A percentile compares a stretch with the other conserved stretches of the same genome.
These are phyloP conservation scores for Sisymbrium irio DNA, from an alignment of 345 rosid species.

Conservation along the genomic window DNA sequence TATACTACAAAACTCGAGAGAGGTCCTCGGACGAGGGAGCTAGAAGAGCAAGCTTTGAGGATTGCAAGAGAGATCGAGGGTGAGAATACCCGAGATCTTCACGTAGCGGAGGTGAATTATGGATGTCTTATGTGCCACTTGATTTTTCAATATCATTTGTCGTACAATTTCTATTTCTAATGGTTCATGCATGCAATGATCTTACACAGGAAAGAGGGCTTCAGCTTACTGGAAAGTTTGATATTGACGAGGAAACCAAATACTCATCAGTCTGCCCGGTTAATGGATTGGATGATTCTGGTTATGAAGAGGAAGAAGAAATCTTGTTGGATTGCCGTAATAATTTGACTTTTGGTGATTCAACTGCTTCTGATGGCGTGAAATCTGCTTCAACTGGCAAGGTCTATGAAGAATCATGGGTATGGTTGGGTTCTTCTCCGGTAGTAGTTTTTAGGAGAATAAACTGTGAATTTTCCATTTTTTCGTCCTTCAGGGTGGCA, in stretches of 20 bases:
- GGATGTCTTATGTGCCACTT: constrained; percentile 19
- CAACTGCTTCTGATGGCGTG: constrained; percentile 41
- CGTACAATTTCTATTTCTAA: background rate
- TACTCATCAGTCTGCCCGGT: constrained; percentile 74
- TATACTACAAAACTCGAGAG: constrained; percentile 91
- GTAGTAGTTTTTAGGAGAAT: constrained; percentile 20
- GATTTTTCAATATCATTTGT: background rate
- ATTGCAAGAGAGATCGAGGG: constrained; percentile 96
- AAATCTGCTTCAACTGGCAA: constrained; percentile 40
- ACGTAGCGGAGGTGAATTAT: constrained; percentile 86
- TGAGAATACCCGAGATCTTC: constrained; percentile 82
- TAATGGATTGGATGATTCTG: constrained; percentile 56
- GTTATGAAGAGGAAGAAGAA: constrained; percentile 68
- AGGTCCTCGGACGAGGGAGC: constrained; percentile 65
- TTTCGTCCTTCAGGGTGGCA: constrained; percentile 54
- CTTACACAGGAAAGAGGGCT: constrained; percentile 78
- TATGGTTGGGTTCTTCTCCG: constrained; percentile 26
- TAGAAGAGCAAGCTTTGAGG: constrained; percentile 78
- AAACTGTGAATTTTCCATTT: constrained; percentile 18
- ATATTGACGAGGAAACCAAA: constrained; percentile 81
- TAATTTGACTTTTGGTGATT: constrained; percentile 62
- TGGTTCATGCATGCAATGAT: constrained; percentile 18
- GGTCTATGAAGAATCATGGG: constrained; percentile 43
- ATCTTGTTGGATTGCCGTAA: constrained; percentile 57
- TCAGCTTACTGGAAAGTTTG: constrained; percentile 56